Evolutionary conservation across 2,329 filamentous ascomycete genomes (phyloP), one percentile per base, ranked within the genome.

Genomic region (Botryosphaeria agaves): DNA sequence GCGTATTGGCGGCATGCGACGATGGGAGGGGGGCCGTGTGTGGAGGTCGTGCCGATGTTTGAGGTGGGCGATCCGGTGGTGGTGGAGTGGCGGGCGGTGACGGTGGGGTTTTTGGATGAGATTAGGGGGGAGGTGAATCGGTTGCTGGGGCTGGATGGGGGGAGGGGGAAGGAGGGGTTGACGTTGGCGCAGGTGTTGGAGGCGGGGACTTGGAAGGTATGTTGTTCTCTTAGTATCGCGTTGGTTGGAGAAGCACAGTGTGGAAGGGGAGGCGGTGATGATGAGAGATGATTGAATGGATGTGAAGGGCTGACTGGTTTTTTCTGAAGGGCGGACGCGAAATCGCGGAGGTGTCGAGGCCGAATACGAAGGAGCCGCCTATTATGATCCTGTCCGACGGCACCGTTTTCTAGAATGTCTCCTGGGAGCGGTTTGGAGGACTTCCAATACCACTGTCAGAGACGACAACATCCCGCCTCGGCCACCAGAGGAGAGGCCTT

Each of bases 331-430:
- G 87, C 44, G 89, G 89, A 35, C 76, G 89, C 48, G 89, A 95
- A 58, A 79, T 95, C 50, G 89, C 89, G 38, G 87, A 94, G 59
- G 83, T 94, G 39, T 87, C 83, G 42, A 69, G 89, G 42, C 89
- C 89, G 14, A 95, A 94, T 47, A 95, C 89, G 31, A 93, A 89
- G 58, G 83, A 92, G 51, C 83, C 87, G 18, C 89, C 89, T 4
- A 95, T 98, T 48, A 75, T 94, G 58, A 94, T 95, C 44, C 69
- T 92, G 41, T 93, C 83, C 40, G 89, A 98, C 52, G 89, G 89
- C 37, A 95, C 89, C 15, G 82, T 98, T 40, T 95, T 98, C 52
- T 93, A 72, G 55, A 53, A 56, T 57, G n/a, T n/a, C n/a, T n/a
- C n/a, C n/a, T n/a, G n/a, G n/a, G n/a, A n/a, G n/a, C n/a, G n/a